These are phyloP conservation scores for Aspergillus sojae DNA, from an alignment of 2,329 filamentous ascomycete genomes.

Conservation along the genomic window DNA sequence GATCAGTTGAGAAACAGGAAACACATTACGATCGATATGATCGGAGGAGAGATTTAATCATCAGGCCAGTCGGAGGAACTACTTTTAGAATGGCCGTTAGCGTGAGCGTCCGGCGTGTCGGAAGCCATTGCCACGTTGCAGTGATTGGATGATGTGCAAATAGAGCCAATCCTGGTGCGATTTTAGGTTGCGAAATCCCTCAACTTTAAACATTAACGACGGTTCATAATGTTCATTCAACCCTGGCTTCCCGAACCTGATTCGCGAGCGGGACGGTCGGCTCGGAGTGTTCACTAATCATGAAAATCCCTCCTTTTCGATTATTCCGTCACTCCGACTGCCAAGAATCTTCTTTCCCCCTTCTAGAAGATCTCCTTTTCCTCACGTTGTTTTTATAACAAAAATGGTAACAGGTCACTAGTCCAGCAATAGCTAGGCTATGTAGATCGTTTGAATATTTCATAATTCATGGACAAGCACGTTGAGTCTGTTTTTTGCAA, in stretches of 20 bases:
- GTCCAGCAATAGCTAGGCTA: background rate
- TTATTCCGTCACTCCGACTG: background rate
- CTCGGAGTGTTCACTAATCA: constrained; percentile 18
- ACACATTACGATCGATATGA: background rate
- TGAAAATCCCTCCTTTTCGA: background rate
- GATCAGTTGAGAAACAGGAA: background rate
- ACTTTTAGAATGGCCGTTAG: background rate
- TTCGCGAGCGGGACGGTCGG: constrained; percentile 8
- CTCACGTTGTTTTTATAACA: no score
- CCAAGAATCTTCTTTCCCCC: background rate
- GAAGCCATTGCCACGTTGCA: background rate
- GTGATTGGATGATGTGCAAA: background rate
- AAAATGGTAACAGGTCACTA: background rate
- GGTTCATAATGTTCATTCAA: background rate
- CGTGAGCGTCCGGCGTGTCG: background rate
- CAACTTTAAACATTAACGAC: background rate
- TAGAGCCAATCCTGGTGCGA: background rate
- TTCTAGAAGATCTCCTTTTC: background rate
- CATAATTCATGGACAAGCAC: background rate
- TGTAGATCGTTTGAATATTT: background rate
- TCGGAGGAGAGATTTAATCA: background rate
- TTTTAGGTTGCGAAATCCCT: background rate
- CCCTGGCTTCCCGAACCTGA: background rate
- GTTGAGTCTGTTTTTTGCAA: background rate
- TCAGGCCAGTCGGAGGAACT: background rate